Percentiles rank a stretch among this genome's conserved stretches.
These are phyloP conservation scores for Ramaria sp. DNA, from an alignment of 768 basidiomycete genomes.

Conservation along the genomic window DNA sequence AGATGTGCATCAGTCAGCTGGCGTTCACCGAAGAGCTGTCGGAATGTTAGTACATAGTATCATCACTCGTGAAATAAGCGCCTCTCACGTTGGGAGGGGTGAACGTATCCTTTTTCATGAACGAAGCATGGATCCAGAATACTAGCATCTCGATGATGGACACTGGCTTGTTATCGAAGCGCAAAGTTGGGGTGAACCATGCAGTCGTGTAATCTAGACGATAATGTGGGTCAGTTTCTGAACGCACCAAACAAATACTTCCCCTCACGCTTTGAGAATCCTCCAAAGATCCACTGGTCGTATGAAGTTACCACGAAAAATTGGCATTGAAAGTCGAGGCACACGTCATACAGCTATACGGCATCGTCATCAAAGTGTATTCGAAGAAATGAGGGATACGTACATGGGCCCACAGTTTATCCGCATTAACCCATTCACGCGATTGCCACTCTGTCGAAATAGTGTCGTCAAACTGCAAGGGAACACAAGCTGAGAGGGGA, in stretches of 20 bases:
- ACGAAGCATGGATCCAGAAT: slow-evolving; percentile 4
- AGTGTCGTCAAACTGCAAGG: background rate
- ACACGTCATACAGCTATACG: slow-evolving; percentile 4
- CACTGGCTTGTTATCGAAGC: background rate
- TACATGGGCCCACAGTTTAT: slow-evolving; percentile 5
- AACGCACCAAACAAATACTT: background rate
- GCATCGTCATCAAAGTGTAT: background rate
- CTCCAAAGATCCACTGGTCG: slow-evolving; percentile 2
- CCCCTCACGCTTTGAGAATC: background rate
- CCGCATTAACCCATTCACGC: background rate
- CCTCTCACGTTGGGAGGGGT: background rate
- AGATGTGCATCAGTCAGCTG: background rate
- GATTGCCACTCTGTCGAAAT: background rate
- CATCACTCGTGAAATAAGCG: background rate
- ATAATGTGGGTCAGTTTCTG: background rate
- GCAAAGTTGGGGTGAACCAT: background rate
- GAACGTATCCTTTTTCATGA: background rate
- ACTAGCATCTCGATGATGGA: slow-evolving; percentile 1
- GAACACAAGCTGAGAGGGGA: background rate
- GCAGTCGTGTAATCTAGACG: background rate
- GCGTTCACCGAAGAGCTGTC: background rate
- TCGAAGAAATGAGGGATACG: background rate
- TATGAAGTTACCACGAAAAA: slow-evolving; percentile 5
- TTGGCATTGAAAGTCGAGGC: background rate
- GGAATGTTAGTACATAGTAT: background rate